phyloP scores from a whole-genome alignment of 2,329 filamentous ascomycete genomes.

The Talaromyces rugulosus region DNA sequence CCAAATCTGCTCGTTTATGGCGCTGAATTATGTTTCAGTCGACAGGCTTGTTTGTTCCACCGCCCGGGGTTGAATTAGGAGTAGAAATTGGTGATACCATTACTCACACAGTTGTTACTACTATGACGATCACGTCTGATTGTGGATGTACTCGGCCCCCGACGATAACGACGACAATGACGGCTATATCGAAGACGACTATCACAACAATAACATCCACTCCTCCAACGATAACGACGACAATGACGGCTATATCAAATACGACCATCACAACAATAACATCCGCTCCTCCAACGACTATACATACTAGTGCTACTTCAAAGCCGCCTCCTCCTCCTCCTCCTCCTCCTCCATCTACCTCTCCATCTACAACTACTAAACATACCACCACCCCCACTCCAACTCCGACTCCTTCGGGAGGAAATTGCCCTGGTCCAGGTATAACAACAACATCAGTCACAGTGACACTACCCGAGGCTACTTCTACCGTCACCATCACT shows the following conservation, averaged over 20 bases:
- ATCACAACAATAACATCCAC: not conserved
- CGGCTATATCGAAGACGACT: not conserved
- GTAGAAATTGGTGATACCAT: not conserved
- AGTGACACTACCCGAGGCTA: not conserved
- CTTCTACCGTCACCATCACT: not conserved
- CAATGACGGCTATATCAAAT: not conserved
- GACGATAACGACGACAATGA: not conserved
- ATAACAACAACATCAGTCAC: not conserved
- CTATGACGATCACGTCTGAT: not conserved
- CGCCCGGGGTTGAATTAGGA: not conserved
- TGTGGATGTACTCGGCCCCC: not conserved
- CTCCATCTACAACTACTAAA: not conserved
- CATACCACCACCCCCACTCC: not conserved
- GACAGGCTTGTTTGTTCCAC: not conserved
- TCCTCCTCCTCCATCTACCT: not conserved
- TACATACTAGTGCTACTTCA: not conserved
- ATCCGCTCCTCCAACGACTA: not conserved
- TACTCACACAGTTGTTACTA: not conserved
- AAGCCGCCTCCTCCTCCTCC: not conserved
- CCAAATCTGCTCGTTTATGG: not conserved
- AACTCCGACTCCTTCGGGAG: not conserved
- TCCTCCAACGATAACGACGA: not conserved
- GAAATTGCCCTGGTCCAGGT: not conserved
- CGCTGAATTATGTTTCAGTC: not conserved
- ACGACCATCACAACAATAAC: not conserved